Evolutionary conservation across 2,329 filamentous ascomycete genomes (phyloP).

Genomic region (Arthroderma uncinatum): DNA sequence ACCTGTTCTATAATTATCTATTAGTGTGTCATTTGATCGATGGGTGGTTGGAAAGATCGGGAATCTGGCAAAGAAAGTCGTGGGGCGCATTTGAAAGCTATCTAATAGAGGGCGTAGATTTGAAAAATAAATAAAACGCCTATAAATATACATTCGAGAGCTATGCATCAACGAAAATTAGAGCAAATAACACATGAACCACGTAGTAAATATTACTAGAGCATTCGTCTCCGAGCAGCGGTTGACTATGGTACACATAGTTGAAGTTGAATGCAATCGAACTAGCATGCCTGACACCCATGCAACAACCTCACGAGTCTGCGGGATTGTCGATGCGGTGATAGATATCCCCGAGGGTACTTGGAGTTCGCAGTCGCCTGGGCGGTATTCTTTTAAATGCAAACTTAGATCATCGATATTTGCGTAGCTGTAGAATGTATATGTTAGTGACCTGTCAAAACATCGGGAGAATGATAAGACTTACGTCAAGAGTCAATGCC

Average conservation of each 20-base stretch:
- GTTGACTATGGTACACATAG: no score
- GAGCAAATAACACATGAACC: background rate
- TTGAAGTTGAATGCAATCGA: background rate
- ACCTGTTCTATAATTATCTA: background rate
- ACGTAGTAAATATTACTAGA: background rate
- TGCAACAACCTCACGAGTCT: background rate
- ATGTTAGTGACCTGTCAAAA: conserved; percentile 1
- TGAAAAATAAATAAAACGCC: background rate
- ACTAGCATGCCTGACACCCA: background rate
- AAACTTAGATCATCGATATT: conserved; percentile 12
- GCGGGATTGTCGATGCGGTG: background rate
- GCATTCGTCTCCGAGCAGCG: background rate
- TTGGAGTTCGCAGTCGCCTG: no score
- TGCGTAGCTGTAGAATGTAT: conserved; percentile 14
- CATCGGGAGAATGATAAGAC: conserved; percentile 29
- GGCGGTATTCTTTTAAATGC: background rate
- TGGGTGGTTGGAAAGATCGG: background rate
- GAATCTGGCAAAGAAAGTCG: background rate
- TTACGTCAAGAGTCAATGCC: conserved; percentile 88
- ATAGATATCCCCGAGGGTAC: background rate
- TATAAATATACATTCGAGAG: conserved; percentile 1
- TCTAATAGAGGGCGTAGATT: background rate
- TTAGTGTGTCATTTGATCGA: background rate
- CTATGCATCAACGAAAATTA: background rate
- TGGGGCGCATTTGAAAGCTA: background rate